Percentiles rank a stretch among this genome's conserved stretches.
These are phyloP conservation scores for Lathyrus tuberosus DNA, from an alignment of 306 rosid species.

Conservation along the genomic window DNA sequence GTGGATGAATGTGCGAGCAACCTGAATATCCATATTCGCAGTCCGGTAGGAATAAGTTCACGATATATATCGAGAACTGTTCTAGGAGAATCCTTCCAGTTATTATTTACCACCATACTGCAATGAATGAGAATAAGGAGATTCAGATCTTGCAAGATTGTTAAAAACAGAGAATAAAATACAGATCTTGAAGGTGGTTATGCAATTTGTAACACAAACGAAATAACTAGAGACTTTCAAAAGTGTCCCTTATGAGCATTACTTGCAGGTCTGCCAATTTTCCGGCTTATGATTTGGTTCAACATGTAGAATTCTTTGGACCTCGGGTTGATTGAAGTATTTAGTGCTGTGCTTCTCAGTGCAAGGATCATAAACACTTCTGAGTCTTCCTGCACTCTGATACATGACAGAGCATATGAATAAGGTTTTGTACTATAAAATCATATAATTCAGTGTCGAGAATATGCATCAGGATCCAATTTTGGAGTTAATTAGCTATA, in stretches of 20 bases:
- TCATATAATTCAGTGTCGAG: too few species aligned
- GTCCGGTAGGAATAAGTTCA: too few species aligned
- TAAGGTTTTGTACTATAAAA: too few species aligned
- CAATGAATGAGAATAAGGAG: constrained; percentile 31
- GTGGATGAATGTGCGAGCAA: too few species aligned
- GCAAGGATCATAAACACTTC: too few species aligned
- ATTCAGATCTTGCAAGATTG: neutral
- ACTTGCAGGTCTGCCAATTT: constrained; percentile 88
- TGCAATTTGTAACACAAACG: neutral
- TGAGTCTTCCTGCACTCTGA: too few species aligned
- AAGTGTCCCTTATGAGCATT: constrained; percentile 22
- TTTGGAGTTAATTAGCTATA: too few species aligned
- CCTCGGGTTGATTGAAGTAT: constrained; percentile 84
- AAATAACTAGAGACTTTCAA: constrained; percentile 28
- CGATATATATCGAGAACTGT: constrained; percentile 69
- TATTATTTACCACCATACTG: constrained; percentile 39
- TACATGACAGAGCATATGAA: too few species aligned
- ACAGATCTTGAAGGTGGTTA: too few species aligned
- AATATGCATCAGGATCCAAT: neutral
- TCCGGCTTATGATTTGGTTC: constrained; percentile 60
- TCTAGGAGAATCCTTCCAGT: constrained; percentile 84
- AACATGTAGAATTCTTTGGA: constrained; percentile 73
- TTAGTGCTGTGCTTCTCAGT: constrained; percentile 62
- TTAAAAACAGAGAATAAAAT: neutral
- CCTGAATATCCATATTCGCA: too few species aligned